phyloP scores from a whole-genome alignment of 352 stramenopile species.

The Pythium biforme region DNA sequence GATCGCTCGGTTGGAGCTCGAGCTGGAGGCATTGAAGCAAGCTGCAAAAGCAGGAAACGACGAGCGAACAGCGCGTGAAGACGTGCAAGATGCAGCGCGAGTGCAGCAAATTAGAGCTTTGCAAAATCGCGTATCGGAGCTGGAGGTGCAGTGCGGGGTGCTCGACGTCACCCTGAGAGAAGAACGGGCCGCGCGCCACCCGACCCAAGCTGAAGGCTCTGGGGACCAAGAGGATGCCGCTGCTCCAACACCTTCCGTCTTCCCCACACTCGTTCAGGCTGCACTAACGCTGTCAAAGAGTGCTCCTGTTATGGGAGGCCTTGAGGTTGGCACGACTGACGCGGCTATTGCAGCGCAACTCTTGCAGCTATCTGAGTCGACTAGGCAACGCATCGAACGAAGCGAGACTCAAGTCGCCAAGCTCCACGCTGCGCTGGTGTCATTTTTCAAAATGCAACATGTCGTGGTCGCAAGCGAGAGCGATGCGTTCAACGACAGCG shows the following conservation, averaged over 20 bases:
- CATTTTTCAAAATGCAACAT: constrained; percentile 32
- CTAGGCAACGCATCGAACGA: constrained; percentile 6
- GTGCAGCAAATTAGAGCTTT: not conserved
- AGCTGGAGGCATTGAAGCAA: not conserved
- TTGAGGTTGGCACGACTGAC: constrained; percentile 18
- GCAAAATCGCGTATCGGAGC: constrained; percentile 21
- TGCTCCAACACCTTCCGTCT: constrained; percentile 8
- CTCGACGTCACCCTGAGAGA: constrained; percentile 14
- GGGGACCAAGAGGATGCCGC: not conserved
- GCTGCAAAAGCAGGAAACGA: not conserved
- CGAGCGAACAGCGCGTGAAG: no score
- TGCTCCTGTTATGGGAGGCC: not conserved
- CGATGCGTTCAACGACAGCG: not conserved
- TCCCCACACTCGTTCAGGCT: constrained; percentile 27
- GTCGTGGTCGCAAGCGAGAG: constrained; percentile 3
- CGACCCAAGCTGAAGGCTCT: not conserved
- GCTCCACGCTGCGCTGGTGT: constrained; percentile 23
- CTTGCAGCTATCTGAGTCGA: constrained; percentile 22
- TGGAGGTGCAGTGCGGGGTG: constrained; percentile 20
- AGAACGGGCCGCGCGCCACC: not conserved
- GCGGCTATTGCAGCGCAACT: constrained; percentile 27
- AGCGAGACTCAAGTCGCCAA: constrained; percentile 1
- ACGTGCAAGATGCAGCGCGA: not conserved
- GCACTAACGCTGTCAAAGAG: constrained; percentile 17
- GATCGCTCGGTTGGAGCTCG: constrained; percentile 5